These are phyloP conservation scores for Leccinum incarnatum DNA, from an alignment of 768 basidiomycete genomes.

Conservation along the genomic window DNA sequence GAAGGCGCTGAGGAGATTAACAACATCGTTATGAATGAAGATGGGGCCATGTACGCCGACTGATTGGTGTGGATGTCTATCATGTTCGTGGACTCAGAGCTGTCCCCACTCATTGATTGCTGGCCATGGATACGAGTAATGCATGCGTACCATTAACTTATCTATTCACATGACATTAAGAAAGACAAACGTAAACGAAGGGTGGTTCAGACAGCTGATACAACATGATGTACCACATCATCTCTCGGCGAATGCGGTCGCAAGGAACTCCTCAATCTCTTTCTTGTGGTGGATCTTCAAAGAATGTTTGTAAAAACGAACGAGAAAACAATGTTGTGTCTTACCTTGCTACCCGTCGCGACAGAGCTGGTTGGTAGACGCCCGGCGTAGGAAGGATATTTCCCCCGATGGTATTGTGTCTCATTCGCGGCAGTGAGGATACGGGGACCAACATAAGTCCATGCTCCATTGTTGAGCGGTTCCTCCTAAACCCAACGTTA, in stretches of 20 bases:
- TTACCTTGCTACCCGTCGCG: conserved; percentile 87
- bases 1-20: conserved; percentile 21
- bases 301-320: background rate
- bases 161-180: conserved; percentile 5
- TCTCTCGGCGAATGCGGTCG: conserved; percentile 50
- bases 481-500: conserved; percentile 58
- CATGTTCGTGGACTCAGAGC: background rate
- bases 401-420: conserved; percentile 87
- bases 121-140: background rate
- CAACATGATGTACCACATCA: background rate
- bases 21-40: conserved; percentile 54
- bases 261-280: conserved; percentile 77
- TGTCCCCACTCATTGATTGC: background rate
- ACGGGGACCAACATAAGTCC: conserved; percentile 94
- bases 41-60: conserved; percentile 54
- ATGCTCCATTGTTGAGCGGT: conserved; percentile 95
- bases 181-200: background rate
- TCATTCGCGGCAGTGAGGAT: conserved; percentile 91
- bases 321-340: conserved; percentile 3
- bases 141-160: conserved; percentile 1
- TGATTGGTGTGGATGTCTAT: conserved; percentile 13
- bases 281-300: conserved; percentile 78
- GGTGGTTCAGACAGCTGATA: background rate
- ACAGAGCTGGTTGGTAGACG: conserved; percentile 90
- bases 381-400: conserved; percentile 90